These are phyloP conservation scores for Lecanicillium sp. DNA, from an alignment of 2,329 filamentous ascomycete species.

Conservation along the genomic window DNA sequence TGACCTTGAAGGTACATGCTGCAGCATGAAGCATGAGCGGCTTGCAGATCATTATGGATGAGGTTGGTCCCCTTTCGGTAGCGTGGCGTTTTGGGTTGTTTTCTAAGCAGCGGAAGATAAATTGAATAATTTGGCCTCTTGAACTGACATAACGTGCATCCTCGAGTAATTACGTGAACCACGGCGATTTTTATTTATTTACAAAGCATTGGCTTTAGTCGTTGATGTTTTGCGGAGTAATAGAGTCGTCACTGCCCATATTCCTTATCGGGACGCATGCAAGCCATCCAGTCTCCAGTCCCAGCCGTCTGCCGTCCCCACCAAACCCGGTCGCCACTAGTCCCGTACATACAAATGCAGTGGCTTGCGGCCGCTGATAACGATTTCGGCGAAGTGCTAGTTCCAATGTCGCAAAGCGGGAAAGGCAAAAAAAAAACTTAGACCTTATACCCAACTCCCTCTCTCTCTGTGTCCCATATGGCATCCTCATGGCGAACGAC, in stretches of 20 bases:
- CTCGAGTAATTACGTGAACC: no score
- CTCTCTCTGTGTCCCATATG: background rate
- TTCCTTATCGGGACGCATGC: background rate
- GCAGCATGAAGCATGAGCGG: no score
- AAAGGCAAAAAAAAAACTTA: no score
- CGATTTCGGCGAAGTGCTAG: constrained; percentile 9
- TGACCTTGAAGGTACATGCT: constrained; percentile 20
- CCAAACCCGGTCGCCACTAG: no score
- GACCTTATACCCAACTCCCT: background rate
- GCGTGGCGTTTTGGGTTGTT: constrained; percentile 6
- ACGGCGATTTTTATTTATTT: constrained; percentile 6
- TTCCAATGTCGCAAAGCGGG: no score
- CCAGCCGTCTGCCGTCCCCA: no score
- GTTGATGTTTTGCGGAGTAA: constrained; percentile 3
- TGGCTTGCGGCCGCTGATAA: background rate
- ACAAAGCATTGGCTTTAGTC: no score
- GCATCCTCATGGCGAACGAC: constrained; percentile 12
- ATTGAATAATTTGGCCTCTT: background rate
- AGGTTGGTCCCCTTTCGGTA: no score
- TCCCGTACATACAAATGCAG: background rate
- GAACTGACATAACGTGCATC: no score
- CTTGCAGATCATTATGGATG: no score
- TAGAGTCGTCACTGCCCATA: no score
- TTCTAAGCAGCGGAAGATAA: background rate
- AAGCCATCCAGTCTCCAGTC: no score